Percentiles rank a stretch among this genome's conserved stretches.
Evolutionary conservation across 2,329 filamentous ascomycete species (phyloP).

Genomic region (Arachnomyces sp.): DNA sequence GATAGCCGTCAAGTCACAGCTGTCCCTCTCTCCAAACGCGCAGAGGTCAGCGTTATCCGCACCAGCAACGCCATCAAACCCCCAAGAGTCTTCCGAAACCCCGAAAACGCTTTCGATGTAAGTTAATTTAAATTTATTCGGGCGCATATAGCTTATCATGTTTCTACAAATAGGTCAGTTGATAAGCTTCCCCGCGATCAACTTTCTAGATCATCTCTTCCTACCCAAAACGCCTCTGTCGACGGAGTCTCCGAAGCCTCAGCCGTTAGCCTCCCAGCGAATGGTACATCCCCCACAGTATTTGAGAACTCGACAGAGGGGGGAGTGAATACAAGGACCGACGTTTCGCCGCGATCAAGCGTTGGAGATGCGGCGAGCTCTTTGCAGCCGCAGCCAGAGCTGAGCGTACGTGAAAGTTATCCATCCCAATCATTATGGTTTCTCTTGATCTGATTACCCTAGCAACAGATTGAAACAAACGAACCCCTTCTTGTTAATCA

Average conservation of each 20-base stretch:
- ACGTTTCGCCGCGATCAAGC: too few relatives aligned
- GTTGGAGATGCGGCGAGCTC: background rate
- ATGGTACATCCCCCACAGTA: too few relatives aligned
- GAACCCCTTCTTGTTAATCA: constrained; percentile 12
- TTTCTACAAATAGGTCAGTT: too few relatives aligned
- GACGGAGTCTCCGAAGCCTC: too few relatives aligned
- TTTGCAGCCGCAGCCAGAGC: constrained; percentile 15
- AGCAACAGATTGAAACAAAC: constrained; percentile 24
- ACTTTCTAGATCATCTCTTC: too few relatives aligned
- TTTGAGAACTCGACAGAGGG: too few relatives aligned
- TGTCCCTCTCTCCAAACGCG: constrained; percentile 15
- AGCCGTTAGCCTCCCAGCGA: too few relatives aligned
- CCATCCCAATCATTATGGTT: background rate
- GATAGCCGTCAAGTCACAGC: constrained; percentile 23
- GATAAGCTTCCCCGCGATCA: too few relatives aligned
- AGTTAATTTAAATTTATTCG: constrained; percentile 3
- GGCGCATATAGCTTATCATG: too few relatives aligned
- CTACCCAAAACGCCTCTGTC: too few relatives aligned
- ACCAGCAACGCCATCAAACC: constrained; percentile 6
- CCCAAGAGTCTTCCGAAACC: constrained; percentile 10
- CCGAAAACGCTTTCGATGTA: constrained; percentile 15
- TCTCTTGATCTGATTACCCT: too few relatives aligned
- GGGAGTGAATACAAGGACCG: too few relatives aligned
- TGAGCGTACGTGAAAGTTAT: constrained; percentile 17
- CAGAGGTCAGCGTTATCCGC: constrained; percentile 8